Conservation (phyloP, 257 asterid species). For the Forsythia viridissima region DNA sequence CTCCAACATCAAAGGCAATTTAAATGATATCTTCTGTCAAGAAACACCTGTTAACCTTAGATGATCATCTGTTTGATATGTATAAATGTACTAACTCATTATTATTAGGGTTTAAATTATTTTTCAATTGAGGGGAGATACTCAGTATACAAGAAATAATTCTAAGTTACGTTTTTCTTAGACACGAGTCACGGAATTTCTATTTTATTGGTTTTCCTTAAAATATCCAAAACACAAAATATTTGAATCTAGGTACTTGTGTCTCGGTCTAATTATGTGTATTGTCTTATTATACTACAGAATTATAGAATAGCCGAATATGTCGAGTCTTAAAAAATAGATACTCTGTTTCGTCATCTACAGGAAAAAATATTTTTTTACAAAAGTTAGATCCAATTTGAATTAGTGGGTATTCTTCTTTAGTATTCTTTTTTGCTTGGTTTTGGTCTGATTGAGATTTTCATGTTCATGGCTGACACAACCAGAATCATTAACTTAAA, state of each 20-base stretch:
- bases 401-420: neutral
- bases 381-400: neutral
- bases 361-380: neutral
- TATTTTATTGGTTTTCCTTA: neutral
- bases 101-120: too few relatives aligned
- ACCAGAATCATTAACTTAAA: conserved; percentile 11
- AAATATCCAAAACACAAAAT: neutral
- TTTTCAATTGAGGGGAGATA: too few relatives aligned
- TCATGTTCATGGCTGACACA: conserved; percentile 21
- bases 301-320: neutral
- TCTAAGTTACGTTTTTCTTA: too few relatives aligned
- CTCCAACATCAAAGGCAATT: too few relatives aligned
- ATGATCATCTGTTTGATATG: too few relatives aligned
- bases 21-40: too few relatives aligned
- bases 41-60: too few relatives aligned
- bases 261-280: neutral
- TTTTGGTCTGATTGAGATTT: conserved; percentile 19
- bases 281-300: neutral
- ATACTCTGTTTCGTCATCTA: neutral
- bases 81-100: too few relatives aligned
- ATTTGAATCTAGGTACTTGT: neutral
- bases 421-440: conserved; percentile 5
- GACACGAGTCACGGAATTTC: neutral
- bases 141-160: too few relatives aligned
- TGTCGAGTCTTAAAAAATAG: neutral